Percentiles rank a stretch among this genome's conserved stretches.
Conservation (phyloP, 2,329 filamentous ascomycete genomes). For the Truncatella angustata region DNA sequence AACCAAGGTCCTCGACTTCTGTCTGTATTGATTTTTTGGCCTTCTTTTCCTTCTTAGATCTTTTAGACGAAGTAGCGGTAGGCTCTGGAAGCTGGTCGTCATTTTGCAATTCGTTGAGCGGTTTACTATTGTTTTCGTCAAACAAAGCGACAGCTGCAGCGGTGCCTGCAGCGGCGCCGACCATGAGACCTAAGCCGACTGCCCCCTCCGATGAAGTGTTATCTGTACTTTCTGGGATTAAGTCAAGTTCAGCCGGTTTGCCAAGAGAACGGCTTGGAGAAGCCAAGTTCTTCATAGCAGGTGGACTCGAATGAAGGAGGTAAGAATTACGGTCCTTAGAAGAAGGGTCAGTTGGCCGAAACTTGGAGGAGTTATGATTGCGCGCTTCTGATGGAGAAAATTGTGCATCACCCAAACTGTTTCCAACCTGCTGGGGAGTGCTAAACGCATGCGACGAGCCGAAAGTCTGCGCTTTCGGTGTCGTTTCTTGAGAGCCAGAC, state of each 20-base stretch:
- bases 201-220: not conserved
- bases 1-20: constrained; percentile 18
- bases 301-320: constrained; percentile 37
- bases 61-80: constrained; percentile 28
- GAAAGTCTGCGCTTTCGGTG: constrained; percentile 8
- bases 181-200: not conserved
- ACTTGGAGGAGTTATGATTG: constrained; percentile 18
- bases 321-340: constrained; percentile 43
- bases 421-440: constrained; percentile 7
- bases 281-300: constrained; percentile 25
- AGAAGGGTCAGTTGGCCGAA: constrained; percentile 37
- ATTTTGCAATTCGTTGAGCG: not conserved
- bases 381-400: constrained; percentile 16
- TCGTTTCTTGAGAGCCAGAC: constrained; percentile 10
- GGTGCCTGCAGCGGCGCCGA: not conserved
- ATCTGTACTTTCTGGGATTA: not conserved
- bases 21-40: constrained; percentile 19
- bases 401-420: constrained; percentile 9
- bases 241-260: constrained; percentile 15
- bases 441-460: constrained; percentile 8
- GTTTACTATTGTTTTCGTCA: not conserved
- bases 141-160: constrained; percentile 2
- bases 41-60: constrained; percentile 37
- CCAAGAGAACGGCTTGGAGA: constrained; percentile 17
- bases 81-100: constrained; percentile 9